Evolutionary conservation across 1,284 basidiomycete species (phyloP).

Genomic region (Fomitopsis betulina): DNA sequence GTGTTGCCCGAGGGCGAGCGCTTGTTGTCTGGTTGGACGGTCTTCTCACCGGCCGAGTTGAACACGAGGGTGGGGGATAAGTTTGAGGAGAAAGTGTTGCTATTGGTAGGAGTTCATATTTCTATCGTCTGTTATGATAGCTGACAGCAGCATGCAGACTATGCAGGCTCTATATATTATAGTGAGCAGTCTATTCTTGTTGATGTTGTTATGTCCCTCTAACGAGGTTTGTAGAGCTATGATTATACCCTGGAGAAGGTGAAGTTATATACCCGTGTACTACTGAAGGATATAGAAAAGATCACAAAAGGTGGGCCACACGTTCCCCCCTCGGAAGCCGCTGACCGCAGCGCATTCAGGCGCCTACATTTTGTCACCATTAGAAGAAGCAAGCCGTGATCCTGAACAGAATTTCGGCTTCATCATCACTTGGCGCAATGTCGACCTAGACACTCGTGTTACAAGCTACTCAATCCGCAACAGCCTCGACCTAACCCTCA

Average conservation of each 20-base stretch:
- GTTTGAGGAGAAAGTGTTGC: constrained; percentile 90
- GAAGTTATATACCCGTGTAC: constrained; percentile 84
- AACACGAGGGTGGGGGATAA: constrained; percentile 69
- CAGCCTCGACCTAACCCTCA: constrained; percentile 34
- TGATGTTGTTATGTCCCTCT: background rate
- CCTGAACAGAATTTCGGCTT: constrained; percentile 86
- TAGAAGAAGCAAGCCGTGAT: constrained; percentile 88
- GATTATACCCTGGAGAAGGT: constrained; percentile 92
- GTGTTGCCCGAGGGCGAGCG: constrained; percentile 81
- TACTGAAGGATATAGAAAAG: constrained; percentile 77
- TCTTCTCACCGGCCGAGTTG: constrained; percentile 80
- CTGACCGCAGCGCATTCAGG: constrained; percentile 39
- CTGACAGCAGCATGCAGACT: constrained; percentile 37
- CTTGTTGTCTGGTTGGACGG: constrained; percentile 84
- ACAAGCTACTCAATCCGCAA: constrained; percentile 85
- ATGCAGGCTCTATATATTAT: constrained; percentile 63
- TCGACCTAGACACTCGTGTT: constrained; percentile 59
- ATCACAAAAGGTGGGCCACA: constrained; percentile 69
- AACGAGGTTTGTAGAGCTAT: constrained; percentile 56
- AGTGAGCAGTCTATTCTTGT: constrained; percentile 31
- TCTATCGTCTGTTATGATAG: background rate
- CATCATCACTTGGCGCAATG: constrained; percentile 67
- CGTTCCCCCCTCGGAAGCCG: background rate
- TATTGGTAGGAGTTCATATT: constrained; percentile 59
- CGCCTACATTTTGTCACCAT: constrained; percentile 85